Base-by-base conservation (phyloP, 2,329 filamentous ascomycete genomes). In the Byssochlamys sp. region DNA sequence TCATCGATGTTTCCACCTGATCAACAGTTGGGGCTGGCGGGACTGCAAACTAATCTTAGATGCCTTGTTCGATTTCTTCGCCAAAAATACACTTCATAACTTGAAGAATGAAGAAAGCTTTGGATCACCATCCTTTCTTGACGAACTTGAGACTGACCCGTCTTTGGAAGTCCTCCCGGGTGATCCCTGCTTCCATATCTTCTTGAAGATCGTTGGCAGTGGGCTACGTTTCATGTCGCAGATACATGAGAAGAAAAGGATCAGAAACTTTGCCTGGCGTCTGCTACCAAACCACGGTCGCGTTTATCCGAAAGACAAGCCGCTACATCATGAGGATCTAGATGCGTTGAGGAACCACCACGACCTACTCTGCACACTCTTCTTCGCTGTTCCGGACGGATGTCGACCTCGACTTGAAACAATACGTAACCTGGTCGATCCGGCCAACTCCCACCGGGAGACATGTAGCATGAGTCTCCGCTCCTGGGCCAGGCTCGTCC, bases 261-360 rank as follows among this genome's bases (percentile, higher is more conserved):
- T 85, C 54, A 76, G 76, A 14, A 80, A 81, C 57, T 77, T 83
- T 56, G 77, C 80, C 3, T 84, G 80, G 74, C 78, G 83, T 26
- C 75, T 81, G 26, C 75, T 84, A 31, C 83, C 83, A 2, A 85
- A 84, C 57, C 82, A 85, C 65, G 81, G 80, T 3, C 78, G 82
- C n/a, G 77, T 72, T 4, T 83, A 84, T 66, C 81, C 77, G 1
- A 85, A 84, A 64, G 83, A 85, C 28, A 73, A 80, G 58, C 69
- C 75, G 3, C 66, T 85, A 12, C 74, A 74, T 29, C 75, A 79
- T 55, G 74, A 78, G 57, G 82, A 82, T 60, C 69, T 85, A 11
- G 77, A 81, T 55, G 81, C 83, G 1, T 69, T 85, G 52, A 77
- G 81, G 53, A 86, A 85, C 61, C 82, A 86, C 58, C 82, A 84